Percentiles rank a stretch among this genome's conserved stretches.
Conservation (phyloP, 1,284 basidiomycete genomes). For the Naganishia albida region DNA sequence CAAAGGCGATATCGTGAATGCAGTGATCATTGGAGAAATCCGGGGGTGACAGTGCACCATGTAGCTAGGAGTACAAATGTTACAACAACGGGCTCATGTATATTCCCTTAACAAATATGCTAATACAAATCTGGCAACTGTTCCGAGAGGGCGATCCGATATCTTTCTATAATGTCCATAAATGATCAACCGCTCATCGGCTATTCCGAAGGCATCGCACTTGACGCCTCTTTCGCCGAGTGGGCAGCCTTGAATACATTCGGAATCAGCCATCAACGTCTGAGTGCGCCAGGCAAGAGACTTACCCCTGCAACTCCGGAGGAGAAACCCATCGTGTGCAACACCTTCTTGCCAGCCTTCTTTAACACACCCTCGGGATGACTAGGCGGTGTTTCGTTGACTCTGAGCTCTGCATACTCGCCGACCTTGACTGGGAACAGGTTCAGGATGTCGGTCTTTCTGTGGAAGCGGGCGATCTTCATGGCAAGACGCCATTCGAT, state of each 20-base stretch:
- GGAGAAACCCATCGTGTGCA: constrained; percentile 24
- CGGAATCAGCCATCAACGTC: not conserved
- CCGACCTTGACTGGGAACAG: constrained; percentile 25
- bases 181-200: not conserved
- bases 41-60: constrained; percentile 38
- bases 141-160: not conserved
- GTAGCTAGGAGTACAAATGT: not conserved
- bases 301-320: constrained; percentile 20
- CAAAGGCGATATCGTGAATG: constrained; percentile 61
- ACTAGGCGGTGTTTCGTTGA: constrained; percentile 17
- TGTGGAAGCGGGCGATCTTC: constrained; percentile 24
- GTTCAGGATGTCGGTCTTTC: constrained; percentile 21
- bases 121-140: not conserved
- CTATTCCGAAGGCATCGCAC: constrained; percentile 16
- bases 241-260: not conserved
- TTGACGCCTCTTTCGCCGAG: constrained; percentile 11
- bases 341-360: constrained; percentile 25
- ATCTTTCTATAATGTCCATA: not conserved
- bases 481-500: constrained; percentile 29
- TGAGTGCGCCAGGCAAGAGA: not conserved
- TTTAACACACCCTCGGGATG: constrained; percentile 25
- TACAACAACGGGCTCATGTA: not conserved
- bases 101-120: not conserved
- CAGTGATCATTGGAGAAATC: constrained; percentile 69
- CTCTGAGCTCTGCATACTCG: constrained; percentile 18